Base-by-base conservation (phyloP, 1,284 basidiomycete species). In the Gomphus sp. region DNA sequence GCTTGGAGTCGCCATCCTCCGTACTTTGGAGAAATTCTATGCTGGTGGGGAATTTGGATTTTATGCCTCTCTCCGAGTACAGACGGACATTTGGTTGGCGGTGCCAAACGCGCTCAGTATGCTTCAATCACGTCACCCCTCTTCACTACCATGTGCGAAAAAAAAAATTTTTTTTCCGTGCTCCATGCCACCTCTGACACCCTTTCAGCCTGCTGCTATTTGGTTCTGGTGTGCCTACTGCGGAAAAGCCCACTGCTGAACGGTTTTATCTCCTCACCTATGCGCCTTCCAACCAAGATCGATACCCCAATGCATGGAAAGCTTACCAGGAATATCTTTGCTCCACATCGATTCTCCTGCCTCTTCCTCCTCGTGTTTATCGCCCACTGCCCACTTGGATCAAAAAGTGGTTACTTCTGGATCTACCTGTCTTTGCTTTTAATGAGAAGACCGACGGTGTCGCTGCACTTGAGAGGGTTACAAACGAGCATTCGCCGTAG, bases 41-140 rank as follows among this genome's bases (percentile, higher is more conserved):
- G 85, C 62, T 87, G 85, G 80, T 87, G 85, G 84, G 85, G 85
- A 2, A 79, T 88, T 25, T 89, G 84, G 81, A 76, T 80, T 22
- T 69, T 87, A 2, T 80, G 79, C 59, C 70, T 87, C 18, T 81
- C 84, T 6, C 82, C 84, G 0, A 76, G 79, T 1, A 76, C 70
- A 5, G 74, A 82, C 55, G 78, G 78, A 12, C 63, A 63, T 10
- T 67, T 82, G 10, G 58, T 74, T 2, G 67, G 69, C 1, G 72
- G 76, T 8, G 72, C 79, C 2, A 72, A 72, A 57, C 69, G 78
- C 5, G 85, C 85, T 2, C 81, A 82, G 63, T 81, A 81, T 63
- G 84, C 76, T 11, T 72, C 82, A 5, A 74, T 87, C 52, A 72
- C 81, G 18, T 81, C 83, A 0, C 86, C 86, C 0, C 69, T 87